Evolutionary conservation across 805 yeast genomes (phyloP).

Genomic region (Yarrowia yakushimensis): DNA sequence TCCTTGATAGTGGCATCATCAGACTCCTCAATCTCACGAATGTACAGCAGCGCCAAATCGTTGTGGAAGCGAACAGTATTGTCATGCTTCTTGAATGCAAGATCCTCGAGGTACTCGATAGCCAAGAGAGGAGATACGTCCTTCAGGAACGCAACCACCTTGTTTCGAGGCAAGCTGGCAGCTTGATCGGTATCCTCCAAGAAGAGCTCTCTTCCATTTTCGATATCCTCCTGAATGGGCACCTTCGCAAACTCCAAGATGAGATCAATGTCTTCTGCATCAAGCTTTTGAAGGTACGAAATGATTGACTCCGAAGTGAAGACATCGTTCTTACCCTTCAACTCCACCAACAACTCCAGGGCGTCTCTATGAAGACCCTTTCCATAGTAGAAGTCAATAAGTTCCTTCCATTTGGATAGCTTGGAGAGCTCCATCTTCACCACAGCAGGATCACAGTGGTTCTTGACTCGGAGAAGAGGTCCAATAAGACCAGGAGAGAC

Average conservation of each 20-base stretch:
- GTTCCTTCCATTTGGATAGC: conserved; percentile 54
- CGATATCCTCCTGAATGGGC: conserved; percentile 44
- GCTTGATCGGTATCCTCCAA: conserved; percentile 62
- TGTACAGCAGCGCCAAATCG: conserved; percentile 46
- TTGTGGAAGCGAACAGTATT: conserved; percentile 43
- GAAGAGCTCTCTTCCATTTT: conserved; percentile 52
- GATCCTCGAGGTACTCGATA: conserved; percentile 51
- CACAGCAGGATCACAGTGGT: conserved; percentile 62
- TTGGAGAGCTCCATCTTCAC: conserved; percentile 53
- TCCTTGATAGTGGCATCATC: conserved; percentile 29
- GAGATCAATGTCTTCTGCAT: conserved; percentile 45
- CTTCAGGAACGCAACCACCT: conserved; percentile 53
- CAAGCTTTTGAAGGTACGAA: conserved; percentile 30
- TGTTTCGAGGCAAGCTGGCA: conserved; percentile 51
- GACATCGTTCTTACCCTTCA: neutral
- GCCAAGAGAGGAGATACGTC: conserved; percentile 36
- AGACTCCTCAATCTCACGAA: conserved; percentile 35
- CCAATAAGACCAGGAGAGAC: conserved; percentile 71
- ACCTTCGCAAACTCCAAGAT: conserved; percentile 56
- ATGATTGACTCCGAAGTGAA: conserved; percentile 27
- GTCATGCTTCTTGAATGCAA: conserved; percentile 44
- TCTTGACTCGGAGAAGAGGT: conserved; percentile 73
- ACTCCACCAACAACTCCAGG: conserved; percentile 47
- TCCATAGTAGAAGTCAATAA: conserved; percentile 74
- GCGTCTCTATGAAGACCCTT: conserved; percentile 63